Evolutionary conservation across 345 rosid genomes (phyloP).

Genomic region (Turnera subulata): DNA sequence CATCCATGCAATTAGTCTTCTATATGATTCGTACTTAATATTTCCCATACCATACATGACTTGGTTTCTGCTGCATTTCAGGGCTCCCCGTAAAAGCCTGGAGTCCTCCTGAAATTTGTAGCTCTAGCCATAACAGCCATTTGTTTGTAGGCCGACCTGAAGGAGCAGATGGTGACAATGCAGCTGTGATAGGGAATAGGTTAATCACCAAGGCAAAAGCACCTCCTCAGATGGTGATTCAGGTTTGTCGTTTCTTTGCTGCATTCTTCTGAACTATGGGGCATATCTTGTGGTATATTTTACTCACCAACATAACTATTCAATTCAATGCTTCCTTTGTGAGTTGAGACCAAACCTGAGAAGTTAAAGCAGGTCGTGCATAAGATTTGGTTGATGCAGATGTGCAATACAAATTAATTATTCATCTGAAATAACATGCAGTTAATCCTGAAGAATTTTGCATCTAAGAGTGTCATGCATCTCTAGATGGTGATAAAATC

Average conservation of each 20-base stretch:
- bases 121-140: conserved; percentile 32
- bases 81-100: conserved; percentile 29
- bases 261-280: background rate
- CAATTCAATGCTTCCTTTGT: too few relatives aligned
- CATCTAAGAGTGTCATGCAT: too few relatives aligned
- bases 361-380: too few relatives aligned
- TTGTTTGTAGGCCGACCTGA: conserved; percentile 20
- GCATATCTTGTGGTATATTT: background rate
- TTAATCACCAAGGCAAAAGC: conserved; percentile 15
- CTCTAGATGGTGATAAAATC: too few relatives aligned
- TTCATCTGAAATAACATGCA: too few relatives aligned
- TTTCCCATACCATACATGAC: background rate
- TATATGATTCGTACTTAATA: background rate
- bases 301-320: background rate
- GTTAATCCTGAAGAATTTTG: too few relatives aligned
- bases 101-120: conserved; percentile 21
- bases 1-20: too few relatives aligned
- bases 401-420: background rate
- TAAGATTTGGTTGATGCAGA: too few relatives aligned
- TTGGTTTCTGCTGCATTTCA: conserved; percentile 19
- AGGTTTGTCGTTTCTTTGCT: conserved; percentile 20
- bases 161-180: conserved; percentile 24
- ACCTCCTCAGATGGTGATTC: conserved; percentile 21
- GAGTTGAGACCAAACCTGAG: too few relatives aligned
- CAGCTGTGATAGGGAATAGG: conserved; percentile 12